Percentiles rank a stretch among this genome's conserved stretches.
Conservation (phyloP, 257 asterid genomes). For the Scutellaria galericulata region DNA sequence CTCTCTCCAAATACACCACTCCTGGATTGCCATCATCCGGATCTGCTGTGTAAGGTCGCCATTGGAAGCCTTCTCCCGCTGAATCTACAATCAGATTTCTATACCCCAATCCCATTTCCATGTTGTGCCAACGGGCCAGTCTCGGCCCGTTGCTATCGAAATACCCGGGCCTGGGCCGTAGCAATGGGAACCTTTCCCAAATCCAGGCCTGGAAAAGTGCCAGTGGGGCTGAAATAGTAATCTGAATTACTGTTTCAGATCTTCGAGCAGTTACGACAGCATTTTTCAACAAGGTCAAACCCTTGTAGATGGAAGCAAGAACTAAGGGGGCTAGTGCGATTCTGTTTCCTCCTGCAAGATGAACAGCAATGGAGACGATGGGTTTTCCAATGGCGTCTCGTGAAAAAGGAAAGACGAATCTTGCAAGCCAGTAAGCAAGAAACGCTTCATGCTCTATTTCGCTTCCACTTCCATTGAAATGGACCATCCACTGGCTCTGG, state of each 20-base stretch:
- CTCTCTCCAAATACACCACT: conserved; percentile 28
- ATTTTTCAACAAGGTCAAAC: conserved; percentile 31
- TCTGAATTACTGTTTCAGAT: neutral
- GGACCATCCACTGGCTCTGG: conserved; percentile 22
- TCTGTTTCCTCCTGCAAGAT: conserved; percentile 32
- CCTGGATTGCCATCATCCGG: neutral
- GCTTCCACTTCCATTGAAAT: conserved; percentile 34
- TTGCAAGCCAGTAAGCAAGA: conserved; percentile 42
- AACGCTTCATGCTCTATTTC: conserved; percentile 46
- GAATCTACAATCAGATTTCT: conserved; percentile 20
- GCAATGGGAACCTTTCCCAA: conserved; percentile 47
- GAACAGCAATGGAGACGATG: conserved; percentile 31
- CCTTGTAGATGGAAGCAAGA: conserved; percentile 35
- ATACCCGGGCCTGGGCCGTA: conserved; percentile 25
- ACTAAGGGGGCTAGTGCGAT: conserved; percentile 43
- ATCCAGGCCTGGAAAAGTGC: conserved; percentile 53
- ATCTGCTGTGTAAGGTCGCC: conserved; percentile 42
- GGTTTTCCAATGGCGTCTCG: neutral
- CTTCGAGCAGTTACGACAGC: neutral
- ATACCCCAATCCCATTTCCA: neutral
- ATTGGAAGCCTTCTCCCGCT: conserved; percentile 23
- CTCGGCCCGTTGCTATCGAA: conserved; percentile 20
- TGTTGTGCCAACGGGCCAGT: conserved; percentile 43
- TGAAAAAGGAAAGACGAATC: conserved; percentile 33
- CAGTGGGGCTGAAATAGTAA: conserved; percentile 14